Conservation (phyloP, 192 early-diverging fungal species). For the Cladochytrium replicatum region DNA sequence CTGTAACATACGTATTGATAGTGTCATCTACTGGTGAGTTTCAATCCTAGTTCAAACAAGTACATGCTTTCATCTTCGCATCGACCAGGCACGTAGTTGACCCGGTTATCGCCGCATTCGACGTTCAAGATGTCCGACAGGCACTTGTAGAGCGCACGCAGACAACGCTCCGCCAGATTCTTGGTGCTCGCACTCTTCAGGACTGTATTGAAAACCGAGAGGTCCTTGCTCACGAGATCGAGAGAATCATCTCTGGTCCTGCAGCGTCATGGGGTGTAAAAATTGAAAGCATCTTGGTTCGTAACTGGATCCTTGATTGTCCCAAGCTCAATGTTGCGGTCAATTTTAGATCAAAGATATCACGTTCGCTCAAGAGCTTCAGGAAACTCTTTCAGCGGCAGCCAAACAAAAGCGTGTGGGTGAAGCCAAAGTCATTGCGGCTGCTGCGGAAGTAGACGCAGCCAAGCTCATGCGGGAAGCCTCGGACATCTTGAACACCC, state of each 20-base stretch:
- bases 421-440: slow-evolving; percentile 83
- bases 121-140: slow-evolving; percentile 64
- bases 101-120: no score
- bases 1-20: slow-evolving; percentile 72
- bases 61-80: no score
- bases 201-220: slow-evolving; percentile 85
- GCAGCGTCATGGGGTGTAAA: slow-evolving; percentile 66
- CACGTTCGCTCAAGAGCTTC: slow-evolving; percentile 60
- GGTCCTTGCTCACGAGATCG: slow-evolving; percentile 75
- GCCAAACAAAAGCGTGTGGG: slow-evolving; percentile 85
- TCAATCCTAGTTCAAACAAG: no score
- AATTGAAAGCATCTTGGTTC: slow-evolving; percentile 47
- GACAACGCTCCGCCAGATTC: slow-evolving; percentile 77
- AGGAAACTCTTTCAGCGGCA: slow-evolving; percentile 74
- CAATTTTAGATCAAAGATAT: slow-evolving; percentile 86
- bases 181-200: slow-evolving; percentile 75
- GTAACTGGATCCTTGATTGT: no score
- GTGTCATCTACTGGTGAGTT: slow-evolving; percentile 75
- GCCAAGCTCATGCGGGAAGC: slow-evolving; percentile 89
- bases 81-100: no score
- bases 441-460: slow-evolving; percentile 69
- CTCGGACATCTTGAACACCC: slow-evolving; percentile 81
- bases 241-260: slow-evolving; percentile 70
- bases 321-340: no score
- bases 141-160: slow-evolving; percentile 82